A percentile compares a stretch with the other conserved stretches of the same genome.
Conservation (phyloP, 805 yeast species). For the Metschnikowia lachancei region DNA sequence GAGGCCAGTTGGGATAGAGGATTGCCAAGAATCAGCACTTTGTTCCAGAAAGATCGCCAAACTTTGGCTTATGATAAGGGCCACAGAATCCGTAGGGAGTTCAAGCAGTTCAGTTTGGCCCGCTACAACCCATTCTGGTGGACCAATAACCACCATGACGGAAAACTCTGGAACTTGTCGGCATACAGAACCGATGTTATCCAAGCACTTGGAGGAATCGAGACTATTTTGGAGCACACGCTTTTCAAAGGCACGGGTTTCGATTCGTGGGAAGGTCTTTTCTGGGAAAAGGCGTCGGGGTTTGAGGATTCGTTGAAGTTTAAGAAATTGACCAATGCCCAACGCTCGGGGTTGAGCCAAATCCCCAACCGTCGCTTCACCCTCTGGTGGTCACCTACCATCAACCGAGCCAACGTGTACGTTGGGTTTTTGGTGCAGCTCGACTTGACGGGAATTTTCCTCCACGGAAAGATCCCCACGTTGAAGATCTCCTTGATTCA, state of each 20-base stretch:
- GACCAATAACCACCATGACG: constrained; percentile 92
- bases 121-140: constrained; percentile 94
- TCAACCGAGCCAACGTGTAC: constrained; percentile 94
- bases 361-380: constrained; percentile 97
- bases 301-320: constrained; percentile 95
- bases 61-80: constrained; percentile 95
- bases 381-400: constrained; percentile 99
- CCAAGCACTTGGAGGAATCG: constrained; percentile 96
- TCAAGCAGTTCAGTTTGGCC: constrained; percentile 67
- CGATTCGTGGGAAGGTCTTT: constrained; percentile 96
- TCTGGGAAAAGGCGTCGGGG: constrained; percentile 98
- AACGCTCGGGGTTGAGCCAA: constrained; percentile 93
- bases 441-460: constrained; percentile 92
- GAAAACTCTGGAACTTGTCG: constrained; percentile 89
- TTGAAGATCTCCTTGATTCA: constrained; percentile 92
- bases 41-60: constrained; percentile 92
- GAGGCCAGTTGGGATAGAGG: constrained; percentile 98
- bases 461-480: constrained; percentile 98
- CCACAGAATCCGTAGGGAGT: constrained; percentile 77
- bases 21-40: constrained; percentile 89
- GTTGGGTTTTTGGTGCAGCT: constrained; percentile 96
- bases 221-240: constrained; percentile 92
- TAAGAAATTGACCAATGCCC: constrained; percentile 95
- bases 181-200: constrained; percentile 94
- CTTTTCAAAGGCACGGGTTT: constrained; percentile 96